phyloP scores from a whole-genome alignment of 2,329 filamentous ascomycete genomes.

The Paecilomyces dactylethromorphus region DNA sequence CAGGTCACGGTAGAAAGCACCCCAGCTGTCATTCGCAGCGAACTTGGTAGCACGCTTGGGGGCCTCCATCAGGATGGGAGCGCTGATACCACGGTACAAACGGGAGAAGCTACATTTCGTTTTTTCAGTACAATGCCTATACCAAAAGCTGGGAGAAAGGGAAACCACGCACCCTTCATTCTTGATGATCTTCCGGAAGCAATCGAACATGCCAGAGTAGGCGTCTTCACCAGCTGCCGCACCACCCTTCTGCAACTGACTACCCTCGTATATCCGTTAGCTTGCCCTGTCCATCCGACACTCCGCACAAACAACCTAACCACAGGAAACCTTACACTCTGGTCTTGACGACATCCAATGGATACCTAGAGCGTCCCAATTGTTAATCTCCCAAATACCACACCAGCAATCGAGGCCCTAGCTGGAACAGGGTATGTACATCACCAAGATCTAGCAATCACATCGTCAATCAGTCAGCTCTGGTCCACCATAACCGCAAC shows the following conservation, averaged over 20 bases:
- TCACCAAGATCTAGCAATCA: conserved; percentile 17
- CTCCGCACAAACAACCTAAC: not conserved
- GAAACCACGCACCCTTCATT: conserved; percentile 72
- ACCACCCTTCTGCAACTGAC: conserved; percentile 77
- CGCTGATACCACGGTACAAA: conserved; percentile 90
- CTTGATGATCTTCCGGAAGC: conserved; percentile 93
- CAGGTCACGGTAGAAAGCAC: conserved; percentile 79
- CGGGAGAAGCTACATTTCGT: conserved; percentile 61
- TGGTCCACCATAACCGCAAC: not conserved
- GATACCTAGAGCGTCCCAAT: conserved; percentile 63
- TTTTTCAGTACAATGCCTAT: not conserved
- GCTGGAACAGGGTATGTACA: conserved; percentile 12
- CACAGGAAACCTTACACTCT: conserved; percentile 63
- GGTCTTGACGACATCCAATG: conserved; percentile 96
- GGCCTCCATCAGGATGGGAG: conserved; percentile 96
- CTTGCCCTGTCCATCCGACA: not conserved
- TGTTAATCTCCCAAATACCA: conserved; percentile 1
- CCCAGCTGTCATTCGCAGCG: conserved; percentile 98
- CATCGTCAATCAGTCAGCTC: conserved; percentile 5
- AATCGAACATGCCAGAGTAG: conserved; percentile 97
- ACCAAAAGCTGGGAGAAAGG: not conserved
- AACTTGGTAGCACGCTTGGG: conserved; percentile 97
- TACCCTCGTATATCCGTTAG: conserved; percentile 29
- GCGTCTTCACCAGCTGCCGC: conserved; percentile 62
- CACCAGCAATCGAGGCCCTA: not conserved